These are phyloP conservation scores for Phaseolus lunatus DNA, from an alignment of 306 rosid species.

Conservation along the genomic window DNA sequence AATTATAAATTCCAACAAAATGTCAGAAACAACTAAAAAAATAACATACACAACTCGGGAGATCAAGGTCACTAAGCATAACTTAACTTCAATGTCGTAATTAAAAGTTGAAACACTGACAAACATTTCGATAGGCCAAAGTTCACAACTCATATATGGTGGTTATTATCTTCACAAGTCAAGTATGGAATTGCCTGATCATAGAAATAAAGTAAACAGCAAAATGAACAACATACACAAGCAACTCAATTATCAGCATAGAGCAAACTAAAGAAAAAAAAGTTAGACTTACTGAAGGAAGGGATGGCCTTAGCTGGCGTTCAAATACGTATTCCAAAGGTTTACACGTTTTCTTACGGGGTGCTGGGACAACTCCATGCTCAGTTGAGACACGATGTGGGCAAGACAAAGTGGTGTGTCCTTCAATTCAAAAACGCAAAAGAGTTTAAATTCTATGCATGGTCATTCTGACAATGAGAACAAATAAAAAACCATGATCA, in stretches of 20 bases:
- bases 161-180: background rate
- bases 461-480: background rate
- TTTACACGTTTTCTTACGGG: conserved; percentile 63
- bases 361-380: conserved; percentile 85
- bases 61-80: background rate
- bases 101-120: background rate
- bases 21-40: background rate
- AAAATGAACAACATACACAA: conserved; percentile 7
- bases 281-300: conserved; percentile 61
- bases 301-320: conserved; percentile 72
- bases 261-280: background rate
- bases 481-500: background rate
- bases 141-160: background rate
- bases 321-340: conserved; percentile 80
- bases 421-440: conserved; percentile 58
- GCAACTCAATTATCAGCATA: background rate
- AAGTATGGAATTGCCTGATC: background rate
- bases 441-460: background rate
- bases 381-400: conserved; percentile 87
- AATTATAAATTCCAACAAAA: background rate
- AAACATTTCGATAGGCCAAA: background rate
- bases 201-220: background rate
- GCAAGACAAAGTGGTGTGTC: conserved; percentile 91
- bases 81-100: background rate
- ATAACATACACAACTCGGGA: background rate